Base-by-base conservation (phyloP, 768 basidiomycete species). In the Boletus reticulatus region DNA sequence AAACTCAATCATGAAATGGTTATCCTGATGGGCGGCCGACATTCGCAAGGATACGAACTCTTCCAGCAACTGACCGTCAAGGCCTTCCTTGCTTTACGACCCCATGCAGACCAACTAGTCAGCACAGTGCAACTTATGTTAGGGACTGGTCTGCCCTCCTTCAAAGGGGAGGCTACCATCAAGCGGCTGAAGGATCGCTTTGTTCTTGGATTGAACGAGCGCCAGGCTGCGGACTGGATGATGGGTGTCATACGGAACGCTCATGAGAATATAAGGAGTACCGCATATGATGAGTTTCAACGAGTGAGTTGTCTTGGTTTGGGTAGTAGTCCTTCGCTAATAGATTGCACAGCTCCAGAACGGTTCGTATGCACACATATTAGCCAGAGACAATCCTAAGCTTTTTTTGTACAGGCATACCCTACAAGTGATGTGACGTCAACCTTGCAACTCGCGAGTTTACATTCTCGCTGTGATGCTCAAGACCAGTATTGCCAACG, bases 1-100 rank as follows among this genome's bases (percentile, higher is more conserved):
- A 99, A 99, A 75, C 82, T 99, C 47, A 97, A 93, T 57, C 95
- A 98, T 69, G 97, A 99, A 72, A 99, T 99, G 97, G 90, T 98
- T 17, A 81, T 90, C 14, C 76, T 98, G 32, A 99, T 99, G 97
- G 97, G 97, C 47, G 97, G 97, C 11, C 82, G 90, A 61, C 82
- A 89, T 67, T 95, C 93, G 1, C 91, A 95, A 73, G 97, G 97
- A 19, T 99, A 96, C 72, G 87, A 89, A 53, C 81, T 94, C 38
- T 99, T 98, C 78, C 88, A 91, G 65, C 91, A 92, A 66, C 83
- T 99, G 36, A 92, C 92, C 4, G 85, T 98, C 62, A 97, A 98
- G 72, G 95, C 92, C 1, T 99, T 99, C 81, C 83, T 99, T 42
- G 92, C 96, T 3, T 88, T 97, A 56, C 86, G 97, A n/a, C 94